phyloP scores from a whole-genome alignment of 164 flowering plant species.

The Malania oleifera region DNA sequence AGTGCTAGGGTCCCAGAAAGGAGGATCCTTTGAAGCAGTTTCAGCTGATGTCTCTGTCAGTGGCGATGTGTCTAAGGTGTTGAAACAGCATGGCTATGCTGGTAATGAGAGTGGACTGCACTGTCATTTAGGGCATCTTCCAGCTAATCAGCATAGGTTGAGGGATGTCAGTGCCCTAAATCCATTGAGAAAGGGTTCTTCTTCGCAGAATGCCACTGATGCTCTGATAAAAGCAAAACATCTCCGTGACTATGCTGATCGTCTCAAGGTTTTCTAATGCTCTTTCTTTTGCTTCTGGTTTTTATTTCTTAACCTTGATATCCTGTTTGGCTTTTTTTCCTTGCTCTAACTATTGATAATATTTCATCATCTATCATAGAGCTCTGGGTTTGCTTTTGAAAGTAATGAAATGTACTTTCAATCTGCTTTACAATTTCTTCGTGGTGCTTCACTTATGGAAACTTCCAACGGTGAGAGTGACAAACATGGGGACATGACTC shows the following conservation, averaged over 20 bases:
- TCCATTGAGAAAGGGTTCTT: slow-evolving; percentile 18
- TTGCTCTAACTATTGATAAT: neutral
- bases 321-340: neutral
- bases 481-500: slow-evolving; percentile 28
- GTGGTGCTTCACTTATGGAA: slow-evolving; percentile 44
- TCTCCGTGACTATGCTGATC: slow-evolving; percentile 41
- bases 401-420: slow-evolving; percentile 36
- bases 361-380: slow-evolving; percentile 19
- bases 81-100: slow-evolving; percentile 8
- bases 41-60: slow-evolving; percentile 7
- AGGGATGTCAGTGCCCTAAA: slow-evolving; percentile 16
- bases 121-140: neutral
- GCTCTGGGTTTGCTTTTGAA: slow-evolving; percentile 33
- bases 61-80: slow-evolving; percentile 10
- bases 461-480: slow-evolving; percentile 18
- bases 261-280: slow-evolving; percentile 35
- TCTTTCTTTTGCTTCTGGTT: slow-evolving; percentile 1
- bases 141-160: neutral
- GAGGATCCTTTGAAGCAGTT: neutral
- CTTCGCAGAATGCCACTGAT: slow-evolving; percentile 22
- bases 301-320: neutral
- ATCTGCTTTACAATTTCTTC: slow-evolving; percentile 49
- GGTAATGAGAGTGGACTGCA: slow-evolving; percentile 11
- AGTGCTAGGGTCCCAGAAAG: slow-evolving; percentile 1
- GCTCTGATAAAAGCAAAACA: slow-evolving; percentile 38